These are phyloP conservation scores for Glomus cerebriforme DNA, from an alignment of 192 early-diverging fungal species.

Conservation along the genomic window DNA sequence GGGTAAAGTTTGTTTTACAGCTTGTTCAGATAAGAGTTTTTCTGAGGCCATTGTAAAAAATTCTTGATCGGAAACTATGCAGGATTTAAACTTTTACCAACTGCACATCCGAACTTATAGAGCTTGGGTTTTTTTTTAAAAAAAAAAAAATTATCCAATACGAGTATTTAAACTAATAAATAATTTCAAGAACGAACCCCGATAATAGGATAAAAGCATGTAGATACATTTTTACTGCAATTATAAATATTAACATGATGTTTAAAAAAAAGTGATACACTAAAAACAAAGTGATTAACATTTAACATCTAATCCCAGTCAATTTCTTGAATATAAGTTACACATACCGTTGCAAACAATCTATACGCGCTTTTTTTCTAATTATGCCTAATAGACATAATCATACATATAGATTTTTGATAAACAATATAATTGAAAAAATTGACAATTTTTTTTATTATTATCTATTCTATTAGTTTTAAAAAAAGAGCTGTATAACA, in stretches of 20 bases:
- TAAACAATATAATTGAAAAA: too few species aligned
- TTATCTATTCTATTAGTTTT: too few species aligned
- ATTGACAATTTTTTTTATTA: too few species aligned
- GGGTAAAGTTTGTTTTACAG: background rate
- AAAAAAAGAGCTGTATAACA: too few species aligned
- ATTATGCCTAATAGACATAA: too few species aligned
- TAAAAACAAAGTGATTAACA: background rate
- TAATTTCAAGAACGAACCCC: background rate
- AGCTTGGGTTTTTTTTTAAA: background rate
- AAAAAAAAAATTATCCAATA: background rate
- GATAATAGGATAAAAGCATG: background rate
- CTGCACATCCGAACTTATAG: background rate
- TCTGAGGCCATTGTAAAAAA: slow-evolving; percentile 1
- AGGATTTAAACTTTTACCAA: background rate
- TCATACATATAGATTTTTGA: too few species aligned
- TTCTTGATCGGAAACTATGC: slow-evolving; percentile 5
- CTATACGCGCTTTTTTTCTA: too few species aligned
- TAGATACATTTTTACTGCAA: background rate
- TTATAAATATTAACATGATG: background rate
- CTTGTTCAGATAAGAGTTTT: background rate
- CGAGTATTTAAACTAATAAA: background rate
- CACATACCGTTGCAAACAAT: background rate
- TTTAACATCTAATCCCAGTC: background rate
- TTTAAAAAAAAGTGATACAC: background rate
- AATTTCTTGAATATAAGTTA: background rate